phyloP scores from a whole-genome alignment of 768 basidiomycete genomes.

The Podaxis mareebaensis region DNA sequence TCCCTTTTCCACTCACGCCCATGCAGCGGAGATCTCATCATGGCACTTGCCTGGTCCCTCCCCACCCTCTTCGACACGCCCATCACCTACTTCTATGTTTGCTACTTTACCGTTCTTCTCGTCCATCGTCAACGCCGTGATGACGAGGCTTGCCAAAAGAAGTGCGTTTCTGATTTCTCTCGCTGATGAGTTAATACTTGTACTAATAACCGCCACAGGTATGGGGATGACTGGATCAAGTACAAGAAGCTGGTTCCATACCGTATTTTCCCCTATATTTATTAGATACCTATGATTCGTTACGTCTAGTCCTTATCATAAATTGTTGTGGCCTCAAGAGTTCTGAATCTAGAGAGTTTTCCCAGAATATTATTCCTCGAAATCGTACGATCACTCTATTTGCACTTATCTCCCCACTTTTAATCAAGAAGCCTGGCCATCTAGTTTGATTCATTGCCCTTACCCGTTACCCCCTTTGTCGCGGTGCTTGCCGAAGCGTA shows the following conservation, averaged over 20 bases:
- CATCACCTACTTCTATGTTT: slow-evolving; percentile 92
- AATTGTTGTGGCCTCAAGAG: background rate
- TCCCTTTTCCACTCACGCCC: background rate
- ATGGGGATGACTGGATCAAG: slow-evolving; percentile 91
- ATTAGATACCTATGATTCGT: slow-evolving; percentile 35
- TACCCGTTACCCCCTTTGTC: too few relatives aligned
- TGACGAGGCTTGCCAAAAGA: slow-evolving; percentile 87
- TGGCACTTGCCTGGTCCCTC: slow-evolving; percentile 91
- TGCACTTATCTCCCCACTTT: too few relatives aligned
- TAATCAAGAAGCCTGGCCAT: too few relatives aligned
- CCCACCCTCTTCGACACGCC: slow-evolving; percentile 91
- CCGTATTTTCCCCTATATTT: slow-evolving; percentile 83
- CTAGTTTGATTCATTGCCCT: too few relatives aligned
- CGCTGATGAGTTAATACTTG: background rate
- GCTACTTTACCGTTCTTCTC: slow-evolving; percentile 87
- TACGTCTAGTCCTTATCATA: background rate
- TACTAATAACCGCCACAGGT: slow-evolving; percentile 45
- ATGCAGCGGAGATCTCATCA: slow-evolving; percentile 78
- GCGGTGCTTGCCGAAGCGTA: too few relatives aligned
- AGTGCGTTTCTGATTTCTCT: slow-evolving; percentile 47
- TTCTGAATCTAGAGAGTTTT: background rate
- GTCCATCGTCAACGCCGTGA: slow-evolving; percentile 89
- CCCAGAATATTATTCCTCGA: too few relatives aligned
- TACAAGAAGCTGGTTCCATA: slow-evolving; percentile 88
- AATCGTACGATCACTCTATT: too few relatives aligned